Evolutionary conservation across 2,329 filamentous ascomycete species (phyloP).

Genomic region (Ophiostoma sp.): DNA sequence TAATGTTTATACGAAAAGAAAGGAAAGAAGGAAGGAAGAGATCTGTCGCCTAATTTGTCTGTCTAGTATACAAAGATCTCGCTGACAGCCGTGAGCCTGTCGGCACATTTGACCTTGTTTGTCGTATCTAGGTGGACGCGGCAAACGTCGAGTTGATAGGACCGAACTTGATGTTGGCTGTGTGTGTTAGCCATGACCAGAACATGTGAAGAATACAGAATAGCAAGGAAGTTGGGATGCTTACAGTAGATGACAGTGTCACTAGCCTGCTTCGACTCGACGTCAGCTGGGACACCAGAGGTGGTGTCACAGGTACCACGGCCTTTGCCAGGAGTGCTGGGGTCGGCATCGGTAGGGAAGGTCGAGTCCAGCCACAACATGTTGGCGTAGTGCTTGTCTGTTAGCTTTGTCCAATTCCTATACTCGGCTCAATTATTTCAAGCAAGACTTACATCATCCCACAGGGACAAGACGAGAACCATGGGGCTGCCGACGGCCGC

Average conservation of each 20-base stretch:
- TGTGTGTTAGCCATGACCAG: not conserved
- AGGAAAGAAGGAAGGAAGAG: not conserved
- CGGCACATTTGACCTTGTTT: not conserved
- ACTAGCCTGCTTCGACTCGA: not conserved
- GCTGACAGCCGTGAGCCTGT: no score
- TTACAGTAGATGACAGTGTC: constrained; percentile 8
- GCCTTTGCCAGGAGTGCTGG: constrained; percentile 37
- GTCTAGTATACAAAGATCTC: no score
- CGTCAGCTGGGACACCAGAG: not conserved
- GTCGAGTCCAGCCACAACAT: constrained; percentile 60
- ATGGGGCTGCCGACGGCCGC: constrained; percentile 49
- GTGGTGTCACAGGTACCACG: constrained; percentile 42
- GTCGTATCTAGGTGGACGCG: constrained; percentile 18
- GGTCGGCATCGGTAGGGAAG: constrained; percentile 42
- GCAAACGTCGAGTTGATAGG: constrained; percentile 33
- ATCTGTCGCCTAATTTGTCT: not conserved
- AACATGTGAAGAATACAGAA: no score
- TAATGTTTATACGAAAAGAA: not conserved
- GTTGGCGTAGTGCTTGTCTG: constrained; percentile 44
- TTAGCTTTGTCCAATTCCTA: not conserved
- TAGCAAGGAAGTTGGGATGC: not conserved
- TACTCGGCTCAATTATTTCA: no score
- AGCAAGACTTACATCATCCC: constrained; percentile 44
- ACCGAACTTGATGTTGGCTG: constrained; percentile 34
- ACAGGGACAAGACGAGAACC: constrained; percentile 57